A percentile compares a stretch with the other conserved stretches of the same genome.
Conservation (phyloP, 139 green algal species). For the Coelastrella sp. region DNA sequence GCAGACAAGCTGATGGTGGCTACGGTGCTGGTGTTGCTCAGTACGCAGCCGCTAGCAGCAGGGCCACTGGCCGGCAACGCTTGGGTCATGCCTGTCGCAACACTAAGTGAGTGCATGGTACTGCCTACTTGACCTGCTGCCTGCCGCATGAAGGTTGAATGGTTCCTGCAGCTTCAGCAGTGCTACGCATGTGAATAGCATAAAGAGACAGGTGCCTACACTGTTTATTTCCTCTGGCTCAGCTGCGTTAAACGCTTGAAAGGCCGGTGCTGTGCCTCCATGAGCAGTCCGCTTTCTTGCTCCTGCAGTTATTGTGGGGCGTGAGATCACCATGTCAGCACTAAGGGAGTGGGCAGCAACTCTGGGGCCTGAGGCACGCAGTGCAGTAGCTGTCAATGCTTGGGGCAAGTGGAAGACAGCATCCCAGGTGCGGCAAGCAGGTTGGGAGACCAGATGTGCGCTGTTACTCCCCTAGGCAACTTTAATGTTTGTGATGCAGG, state of each 20-base stretch:
- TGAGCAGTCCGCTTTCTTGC: background rate
- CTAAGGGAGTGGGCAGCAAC: constrained; percentile 94
- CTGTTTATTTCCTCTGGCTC: no score
- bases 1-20: constrained; percentile 98
- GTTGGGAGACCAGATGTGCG: no score
- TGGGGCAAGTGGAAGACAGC: constrained; percentile 94
- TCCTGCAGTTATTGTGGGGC: constrained; percentile 82
- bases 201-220: no score
- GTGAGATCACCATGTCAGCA: constrained; percentile 95
- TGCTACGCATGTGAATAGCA: no score
- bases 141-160: background rate
- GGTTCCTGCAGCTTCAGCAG: constrained; percentile 66
- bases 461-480: no score
- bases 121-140: background rate
- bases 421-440: constrained; percentile 82
- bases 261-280: no score
- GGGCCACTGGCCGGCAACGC: constrained; percentile 75
- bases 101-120: constrained; percentile 53
- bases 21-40: constrained; percentile 86
- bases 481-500: no score
- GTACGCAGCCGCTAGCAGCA: constrained; percentile 70
- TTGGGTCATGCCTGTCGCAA: constrained; percentile 80
- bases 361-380: constrained; percentile 73
- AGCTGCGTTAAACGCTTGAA: background rate
- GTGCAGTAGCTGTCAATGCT: constrained; percentile 85